Conservation (phyloP, 2,329 filamentous ascomycete genomes). For the Sphaerostilbella broomeana region DNA sequence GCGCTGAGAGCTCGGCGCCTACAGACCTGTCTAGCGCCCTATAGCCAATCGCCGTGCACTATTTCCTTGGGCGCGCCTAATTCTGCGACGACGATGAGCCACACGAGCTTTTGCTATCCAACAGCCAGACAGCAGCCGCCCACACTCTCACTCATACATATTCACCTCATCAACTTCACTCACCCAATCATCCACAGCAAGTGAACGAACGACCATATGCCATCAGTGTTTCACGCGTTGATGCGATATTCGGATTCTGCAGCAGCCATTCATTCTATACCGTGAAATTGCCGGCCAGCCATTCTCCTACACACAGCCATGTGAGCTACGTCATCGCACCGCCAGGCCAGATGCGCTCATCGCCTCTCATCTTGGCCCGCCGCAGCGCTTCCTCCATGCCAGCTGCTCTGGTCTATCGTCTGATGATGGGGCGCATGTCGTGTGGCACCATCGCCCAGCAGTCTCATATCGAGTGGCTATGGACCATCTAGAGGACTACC, state of each 20-base stretch:
- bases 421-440: constrained; percentile 8
- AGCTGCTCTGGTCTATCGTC: constrained; percentile 2
- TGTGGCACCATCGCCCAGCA: constrained; percentile 14
- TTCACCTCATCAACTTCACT: neutral
- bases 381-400: neutral
- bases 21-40: neutral
- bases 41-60: constrained; percentile 18
- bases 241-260: too few species aligned
- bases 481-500: neutral
- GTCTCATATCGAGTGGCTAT: constrained; percentile 13
- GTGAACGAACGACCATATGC: neutral
- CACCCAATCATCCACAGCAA: neutral
- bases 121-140: too few species aligned
- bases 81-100: constrained; percentile 18
- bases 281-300: constrained; percentile 7
- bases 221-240: neutral
- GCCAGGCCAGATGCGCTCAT: neutral
- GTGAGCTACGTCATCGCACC: neutral
- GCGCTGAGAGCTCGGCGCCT: constrained; percentile 4
- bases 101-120: constrained; percentile 1
- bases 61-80: constrained; percentile 20
- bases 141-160: too few species aligned
- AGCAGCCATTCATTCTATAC: neutral
- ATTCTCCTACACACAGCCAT: constrained; percentile 4
- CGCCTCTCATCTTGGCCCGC: neutral